Evolutionary conservation across 306 rosid species (phyloP), one percentile per base, ranked within the genome.

Genomic region (Carpinus viminea): DNA sequence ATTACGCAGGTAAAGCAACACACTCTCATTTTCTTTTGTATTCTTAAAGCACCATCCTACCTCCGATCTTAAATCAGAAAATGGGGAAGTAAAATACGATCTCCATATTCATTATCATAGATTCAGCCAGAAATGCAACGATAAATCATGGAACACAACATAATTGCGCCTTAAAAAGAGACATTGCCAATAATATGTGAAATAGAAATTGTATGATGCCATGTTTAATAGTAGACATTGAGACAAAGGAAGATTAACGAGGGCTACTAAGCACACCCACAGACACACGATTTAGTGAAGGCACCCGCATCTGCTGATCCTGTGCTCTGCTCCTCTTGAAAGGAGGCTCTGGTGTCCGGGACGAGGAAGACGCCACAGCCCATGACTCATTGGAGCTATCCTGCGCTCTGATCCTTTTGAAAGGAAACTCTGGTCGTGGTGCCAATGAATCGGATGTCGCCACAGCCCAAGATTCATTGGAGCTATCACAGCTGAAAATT

Each of bases 361-460:
- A 85, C 21, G 70, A 76, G 9, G 91, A 84, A 57, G 86, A 83
- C 45, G 84, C 76, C 74, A 77, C 57, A 18, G 86, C 64, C 93
- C 97, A 95, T 3, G 92, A 86, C 54, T 88, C 95, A 82, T 85
- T 88, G 50, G 97, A 88, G 20, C 78, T 84, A 15, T 93, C 95
- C 83, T 90, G 91, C 74, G 73, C 78, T 80, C 91, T 84, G 79
- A 86, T 85, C 86, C 89, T 84, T 79, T 90, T 90, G 20, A 84
- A 79, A 61, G 75, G 75, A 59, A 90, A 87, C 79, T 87, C 93
- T 1, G 52, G 72, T 12, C 4, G 15, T 10, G 71, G 76, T 28
- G 89, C 84, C n/a, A 70, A 77, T 13, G 91, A 83, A 57, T 78
- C 81, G 0, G 86, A 70, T 13, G 92, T 81, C 53, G 83, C 76